Base-by-base conservation (phyloP, 1,284 basidiomycete species). In the Mrakiaceae sp. region DNA sequence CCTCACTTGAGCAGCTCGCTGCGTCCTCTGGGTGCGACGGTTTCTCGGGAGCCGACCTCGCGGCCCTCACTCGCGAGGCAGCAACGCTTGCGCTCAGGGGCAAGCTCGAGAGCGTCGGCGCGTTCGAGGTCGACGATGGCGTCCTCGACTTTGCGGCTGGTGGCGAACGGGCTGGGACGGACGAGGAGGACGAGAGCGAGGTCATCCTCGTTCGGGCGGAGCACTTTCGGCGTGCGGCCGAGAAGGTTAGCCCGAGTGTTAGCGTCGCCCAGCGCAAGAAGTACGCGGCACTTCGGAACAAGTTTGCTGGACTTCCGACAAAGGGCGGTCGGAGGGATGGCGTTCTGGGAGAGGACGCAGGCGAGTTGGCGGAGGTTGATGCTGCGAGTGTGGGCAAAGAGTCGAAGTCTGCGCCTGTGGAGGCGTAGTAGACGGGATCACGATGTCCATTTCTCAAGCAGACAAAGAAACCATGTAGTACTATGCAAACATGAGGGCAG, bases 41-140 rank as follows among this genome's bases (percentile, higher is more conserved):
- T 14, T 93, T 90, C 74, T 90, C 86, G 69, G 93, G 92, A 4
- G 93, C 92, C 0, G 92, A 96, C 76, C 78, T 96, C 4, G 88
- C 89, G 1, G 84, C 90, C 1, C 77, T 95, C 47, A 88, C 94
- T 3, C 79, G 92, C 52, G 93, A 98, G 75, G 92, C 95, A 1
- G 92, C 90, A 0, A 90, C 95, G 2, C 78, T 82, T 14, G 92
- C 95, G 0, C 77, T 98, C 47, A 81, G 84, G 59, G 81, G 87
- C 1, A 83, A 85, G 3, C 75, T 93, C 48, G 86, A 87, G 27
- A 76, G 79, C 40, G 76, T 90, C 50, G 79, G 87, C 62, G 73
- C 74, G 3, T 76, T 76, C 60, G 79, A 82, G 67, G 79, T 84
- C 71, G 82, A 82, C 9, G 73, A 71, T 52, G 73, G 70, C 42